Evolutionary conservation across 1,284 basidiomycete genomes (phyloP), one percentile per base, ranked within the genome.

Genomic region (Apiotrichum montevideense): DNA sequence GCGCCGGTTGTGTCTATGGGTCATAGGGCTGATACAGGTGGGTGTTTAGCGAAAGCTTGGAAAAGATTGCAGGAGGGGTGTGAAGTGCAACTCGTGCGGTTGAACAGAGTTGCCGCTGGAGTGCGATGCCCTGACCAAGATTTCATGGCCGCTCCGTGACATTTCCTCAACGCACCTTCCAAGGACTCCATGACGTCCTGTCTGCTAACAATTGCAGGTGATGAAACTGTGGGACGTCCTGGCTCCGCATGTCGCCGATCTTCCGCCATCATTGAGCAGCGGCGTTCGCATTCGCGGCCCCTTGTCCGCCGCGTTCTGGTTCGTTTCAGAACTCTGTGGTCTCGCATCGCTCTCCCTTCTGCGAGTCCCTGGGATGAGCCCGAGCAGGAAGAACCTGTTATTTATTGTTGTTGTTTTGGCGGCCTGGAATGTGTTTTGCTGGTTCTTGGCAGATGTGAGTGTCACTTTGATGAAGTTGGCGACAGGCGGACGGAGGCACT

Each of bases 161-260:
- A 2, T 29, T 29, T 29, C 29, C 29, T 29, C 29, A 29, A 29
- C 29, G 29, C 29, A 29, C 29, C 29, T 29, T 29, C 3, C 29
- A 29, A 29, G 29, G 29, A 29, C 29, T 3, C 29, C 29, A 29
- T 39, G 37, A 9, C 41, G n/a, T 7, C n/a, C 2, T 13, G 52
- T 47, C 46, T 21, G 46, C 58, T 56, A 46, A 53, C 46, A 14
- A 21, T 42, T 3, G 6, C 51, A 74, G 69, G 62, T 66, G 2
- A 70, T 67, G 55, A 76, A 76, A 62, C 46, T 76, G 10, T 75
- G 72, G 69, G 75, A 77, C 55, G 67, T 70, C 1, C 51, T 75
- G 21, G 63, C 67, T 8, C 68, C 72, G 3, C 64, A 69, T 46
- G 51, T 62, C 11, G 49, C 58, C 29, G 61, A 67, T 45, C 61